Conservation (phyloP, 441 rosid species). For the Viola pubescens region DNA sequence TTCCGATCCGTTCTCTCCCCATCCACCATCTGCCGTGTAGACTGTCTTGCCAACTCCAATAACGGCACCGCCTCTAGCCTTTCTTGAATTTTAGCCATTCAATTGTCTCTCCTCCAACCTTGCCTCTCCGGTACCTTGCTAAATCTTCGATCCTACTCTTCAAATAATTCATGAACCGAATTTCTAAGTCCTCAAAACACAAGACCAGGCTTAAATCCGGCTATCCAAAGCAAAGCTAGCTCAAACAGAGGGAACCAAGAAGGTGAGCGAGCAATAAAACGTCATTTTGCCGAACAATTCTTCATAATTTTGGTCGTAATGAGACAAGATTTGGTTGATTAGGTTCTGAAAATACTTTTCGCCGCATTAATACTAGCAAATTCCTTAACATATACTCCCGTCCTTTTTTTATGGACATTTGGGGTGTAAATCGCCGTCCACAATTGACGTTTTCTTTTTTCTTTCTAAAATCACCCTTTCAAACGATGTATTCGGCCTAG, state of each 20-base stretch:
- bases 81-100: constrained; percentile 43
- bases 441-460: too few species aligned
- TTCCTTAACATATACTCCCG: too few species aligned
- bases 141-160: constrained; percentile 24
- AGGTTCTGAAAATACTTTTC: constrained; percentile 27
- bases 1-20: constrained; percentile 2
- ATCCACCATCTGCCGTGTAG: neutral
- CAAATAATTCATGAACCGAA: constrained; percentile 29
- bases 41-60: constrained; percentile 18
- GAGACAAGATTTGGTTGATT: constrained; percentile 27
- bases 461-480: too few species aligned
- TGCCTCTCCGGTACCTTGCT: constrained; percentile 19
- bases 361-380: constrained; percentile 13
- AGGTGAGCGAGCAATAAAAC: constrained; percentile 33
- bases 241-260: constrained; percentile 39
- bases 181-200: constrained; percentile 23
- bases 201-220: constrained; percentile 41
- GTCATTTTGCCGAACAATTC: constrained; percentile 21
- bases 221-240: constrained; percentile 34
- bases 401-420: too few species aligned
- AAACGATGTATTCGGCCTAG: too few species aligned
- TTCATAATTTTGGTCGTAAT: constrained; percentile 39
- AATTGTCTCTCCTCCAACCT: constrained; percentile 26
- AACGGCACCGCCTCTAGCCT: constrained; percentile 32
- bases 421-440: too few species aligned